Evolutionary conservation across 768 basidiomycete genomes (phyloP), one percentile per base, ranked within the genome.

Genomic region (Xanthoconium purpureum): DNA sequence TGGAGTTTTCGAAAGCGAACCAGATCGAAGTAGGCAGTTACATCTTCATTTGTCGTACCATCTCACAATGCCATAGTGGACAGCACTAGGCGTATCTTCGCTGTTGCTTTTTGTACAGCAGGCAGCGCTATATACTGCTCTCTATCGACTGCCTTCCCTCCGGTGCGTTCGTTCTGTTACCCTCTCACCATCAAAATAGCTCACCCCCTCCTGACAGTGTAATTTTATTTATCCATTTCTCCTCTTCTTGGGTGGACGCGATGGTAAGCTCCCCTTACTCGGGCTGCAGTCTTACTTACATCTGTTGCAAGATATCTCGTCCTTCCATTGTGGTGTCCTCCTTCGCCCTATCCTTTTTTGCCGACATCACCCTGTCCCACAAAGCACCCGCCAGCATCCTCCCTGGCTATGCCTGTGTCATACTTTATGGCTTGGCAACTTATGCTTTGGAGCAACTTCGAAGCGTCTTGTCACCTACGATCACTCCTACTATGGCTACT

Each of bases 101-200:
- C 65, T 89, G 45, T 67, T 88, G 57, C 73, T 85, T 54, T 85
- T 90, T 59, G 73, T 91, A 20, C 86, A 88, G 63, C 83, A 87
- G 55, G 82, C 80, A 6, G 80, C 82, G 47, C 71, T 91, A 39
- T 81, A 88, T 65, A 83, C 82, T 3, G 87, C 88, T 17, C 71
- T 92, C 50, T 85, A 82, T 63, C 78, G 87, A 44, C 73, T 91
- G 20, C 78, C 90, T 40, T 79, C 87, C 2, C 76, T 80, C 56
- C 82, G 87, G 90, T 89, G 68, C 50, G 80, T 64, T 36, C 33
- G n/a, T 48, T 44, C 14, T 44, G 20, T n/a, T 37, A 13, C 39
- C 40, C 15, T 37, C 46, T 39, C 15, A 29, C n/a, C 24, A 39
- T 36, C 36, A 33, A 47, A 35, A 36, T 5, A 33, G 35, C 32